Evolutionary conservation across 2,329 filamentous ascomycete genomes (phyloP).

Genomic region (Verticillium zaregamsianum): DNA sequence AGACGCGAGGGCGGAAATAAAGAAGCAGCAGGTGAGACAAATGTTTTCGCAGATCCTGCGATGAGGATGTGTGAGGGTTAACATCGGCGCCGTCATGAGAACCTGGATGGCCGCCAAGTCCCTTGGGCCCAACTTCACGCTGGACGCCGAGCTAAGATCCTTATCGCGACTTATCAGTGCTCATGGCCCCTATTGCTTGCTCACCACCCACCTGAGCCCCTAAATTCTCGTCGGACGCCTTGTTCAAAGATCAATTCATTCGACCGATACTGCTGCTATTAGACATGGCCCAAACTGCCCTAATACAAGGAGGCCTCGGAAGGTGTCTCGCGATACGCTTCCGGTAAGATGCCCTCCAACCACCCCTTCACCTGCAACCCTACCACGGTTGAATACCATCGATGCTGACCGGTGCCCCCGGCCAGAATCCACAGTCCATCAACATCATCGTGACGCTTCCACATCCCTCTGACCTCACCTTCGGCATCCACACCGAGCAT

Average conservation of each 20-base stretch:
- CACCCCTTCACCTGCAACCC: conserved; percentile 30
- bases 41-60: background rate
- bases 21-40: background rate
- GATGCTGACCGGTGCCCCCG: conserved; percentile 25
- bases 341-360: conserved; percentile 26
- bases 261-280: too few relatives aligned
- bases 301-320: background rate
- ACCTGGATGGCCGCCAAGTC: conserved; percentile 13
- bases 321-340: conserved; percentile 1
- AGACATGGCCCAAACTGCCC: too few relatives aligned
- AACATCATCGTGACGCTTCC: conserved; percentile 26
- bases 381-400: conserved; percentile 25
- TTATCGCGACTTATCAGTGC: background rate
- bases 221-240: background rate
- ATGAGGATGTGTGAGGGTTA: background rate
- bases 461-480: conserved; percentile 36
- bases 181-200: background rate
- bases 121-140: background rate
- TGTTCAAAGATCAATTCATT: too few relatives aligned
- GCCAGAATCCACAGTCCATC: conserved; percentile 31
- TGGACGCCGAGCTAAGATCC: background rate
- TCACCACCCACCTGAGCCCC: background rate
- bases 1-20: background rate
- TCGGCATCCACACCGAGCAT: conserved; percentile 37
- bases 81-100: background rate